Evolutionary conservation across 169 alveolate genomes (phyloP), one percentile per base, ranked within the genome.

Genomic region (Plasmodium coatneyi): DNA sequence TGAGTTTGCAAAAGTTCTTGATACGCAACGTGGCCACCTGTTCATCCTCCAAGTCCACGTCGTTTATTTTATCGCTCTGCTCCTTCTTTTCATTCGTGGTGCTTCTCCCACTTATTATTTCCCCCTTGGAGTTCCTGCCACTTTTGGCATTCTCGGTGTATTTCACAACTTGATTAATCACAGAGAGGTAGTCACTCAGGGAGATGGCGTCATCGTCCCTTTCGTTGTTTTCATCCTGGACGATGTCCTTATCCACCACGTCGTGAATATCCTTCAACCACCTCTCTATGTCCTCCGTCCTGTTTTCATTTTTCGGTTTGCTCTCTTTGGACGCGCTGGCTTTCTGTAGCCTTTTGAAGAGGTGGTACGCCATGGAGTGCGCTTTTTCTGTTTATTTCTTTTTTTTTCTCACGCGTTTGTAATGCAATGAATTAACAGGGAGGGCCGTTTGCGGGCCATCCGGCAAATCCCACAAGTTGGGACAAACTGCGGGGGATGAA

Each of bases 331-430:
- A 49, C 43, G 71, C 28, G 84, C 84, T 84, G 25, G 70, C 80
- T 76, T 74, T 56, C 25, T 84, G 93, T 70, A 84, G 54, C 70
- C 80, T 84, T 76, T 70, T 84, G 79, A 84, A 84, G 19, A 84
- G 54, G 71, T 84, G 93, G 46, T 84, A 84, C 43, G 93, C 93
- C 93, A 84, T 84, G 60, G 60, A 49, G 60, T 12, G 60, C 22
- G 60, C 14, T 12, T 49, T 14, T 49, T 14, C 14, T 46, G 32
- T 22, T 72, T 72, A 25, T 16, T 72, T 72, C 56, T 19, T 71
- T 71, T 71, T 34, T 72, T 28, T 28, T 25, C 25, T 28, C 3
- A 4, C 12, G 6, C 41, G n/a, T 9, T 72, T 19, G 52, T 22
- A 41, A 49, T 49, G 12, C 60, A 49, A 49, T 16, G 60, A 9